Evolutionary conservation across 176 grass and related monocot species (phyloP), one percentile per base, ranked within the genome.

Genomic region (Triticum urartu): DNA sequence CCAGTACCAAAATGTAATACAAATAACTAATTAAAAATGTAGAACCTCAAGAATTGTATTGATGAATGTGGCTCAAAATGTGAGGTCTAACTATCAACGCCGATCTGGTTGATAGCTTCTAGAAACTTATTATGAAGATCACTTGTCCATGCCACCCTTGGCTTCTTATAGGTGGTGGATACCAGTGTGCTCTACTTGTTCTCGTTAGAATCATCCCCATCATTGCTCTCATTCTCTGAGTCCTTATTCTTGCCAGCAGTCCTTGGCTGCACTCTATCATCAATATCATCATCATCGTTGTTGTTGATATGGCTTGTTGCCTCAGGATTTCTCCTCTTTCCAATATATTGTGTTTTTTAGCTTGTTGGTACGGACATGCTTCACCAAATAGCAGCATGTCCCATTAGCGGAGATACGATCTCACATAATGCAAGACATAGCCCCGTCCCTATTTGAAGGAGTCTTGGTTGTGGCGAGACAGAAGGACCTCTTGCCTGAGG

Each of bases 1-100:
- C 89, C 45, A 28, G 87, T 98, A 59, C 72, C 77, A 82, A 64
- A 26, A 58, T 54, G 90, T 10, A 9, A 75, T 67, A 15, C 67
- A 68, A 63, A 28, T 59, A 22, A 60, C 83, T 84, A 79, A 13
- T 12, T 3, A 22, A 47, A 50, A 2, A 45, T 11, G 74, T 42
- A 20, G 3, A 48, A 81, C 86, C 13, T 54, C 3, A 81, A 26
- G 9, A 5, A 13, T 8, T 43, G 58, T 74, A 11, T 54, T 22
- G 3, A 11, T 21, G 62, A 72, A 47, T 42, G 12, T 12, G 4
- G 11, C 45, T 47, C 3, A 47, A 47, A 73, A 78, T 4, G 11
- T 20, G 72, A 64, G 21, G 13, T 12, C 1, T 24, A 24, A 62
- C 60, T 62, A 24, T 62, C 8, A 62, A 62, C 9, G 10, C n/a